phyloP scores from a whole-genome alignment of 345 rosid species.

The Toxicodendron radicans region DNA sequence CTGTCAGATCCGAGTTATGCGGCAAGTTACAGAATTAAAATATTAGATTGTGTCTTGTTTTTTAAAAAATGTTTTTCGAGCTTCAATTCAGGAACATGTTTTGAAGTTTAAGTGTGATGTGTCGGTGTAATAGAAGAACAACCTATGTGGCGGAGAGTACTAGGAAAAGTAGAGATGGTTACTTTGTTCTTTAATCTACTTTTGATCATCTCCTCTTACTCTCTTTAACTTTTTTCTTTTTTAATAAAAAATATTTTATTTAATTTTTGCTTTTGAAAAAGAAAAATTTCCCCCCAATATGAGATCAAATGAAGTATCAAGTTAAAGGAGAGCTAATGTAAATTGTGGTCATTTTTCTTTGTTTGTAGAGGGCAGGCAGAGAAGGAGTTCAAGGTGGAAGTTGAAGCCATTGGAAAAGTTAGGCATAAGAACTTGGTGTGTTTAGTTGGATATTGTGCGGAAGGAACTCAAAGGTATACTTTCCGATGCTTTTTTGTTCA shows the following conservation, averaged over 20 bases:
- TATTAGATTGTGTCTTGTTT: background rate
- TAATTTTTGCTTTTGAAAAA: background rate
- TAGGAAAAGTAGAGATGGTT: conserved; percentile 28
- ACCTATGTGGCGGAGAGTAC: conserved; percentile 1
- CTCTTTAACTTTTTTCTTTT: conserved; percentile 17
- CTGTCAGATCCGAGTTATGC: conserved; percentile 26
- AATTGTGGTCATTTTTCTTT: background rate
- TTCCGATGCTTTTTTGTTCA: background rate
- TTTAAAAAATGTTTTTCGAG: background rate
- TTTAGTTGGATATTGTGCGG: conserved; percentile 86
- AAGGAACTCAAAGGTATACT: conserved; percentile 70
- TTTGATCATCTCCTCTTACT: conserved; percentile 11
- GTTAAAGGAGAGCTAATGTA: background rate
- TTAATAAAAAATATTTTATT: conserved; percentile 8
- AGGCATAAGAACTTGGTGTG: conserved; percentile 96
- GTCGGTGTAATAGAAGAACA: conserved; percentile 13
- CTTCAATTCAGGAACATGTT: conserved; percentile 1
- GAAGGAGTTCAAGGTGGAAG: conserved; percentile 95
- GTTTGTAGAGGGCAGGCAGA: conserved; percentile 85
- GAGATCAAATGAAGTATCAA: background rate
- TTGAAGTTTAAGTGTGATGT: too few relatives aligned
- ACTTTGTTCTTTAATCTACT: conserved; percentile 34
- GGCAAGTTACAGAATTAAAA: background rate
- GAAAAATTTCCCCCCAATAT: background rate
- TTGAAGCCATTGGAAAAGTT: conserved; percentile 95